A percentile compares a stretch with the other conserved stretches of the same genome.
Conservation (phyloP, 495 filamentous ascomycete genomes). For the Elaphomyces granulatus region DNA sequence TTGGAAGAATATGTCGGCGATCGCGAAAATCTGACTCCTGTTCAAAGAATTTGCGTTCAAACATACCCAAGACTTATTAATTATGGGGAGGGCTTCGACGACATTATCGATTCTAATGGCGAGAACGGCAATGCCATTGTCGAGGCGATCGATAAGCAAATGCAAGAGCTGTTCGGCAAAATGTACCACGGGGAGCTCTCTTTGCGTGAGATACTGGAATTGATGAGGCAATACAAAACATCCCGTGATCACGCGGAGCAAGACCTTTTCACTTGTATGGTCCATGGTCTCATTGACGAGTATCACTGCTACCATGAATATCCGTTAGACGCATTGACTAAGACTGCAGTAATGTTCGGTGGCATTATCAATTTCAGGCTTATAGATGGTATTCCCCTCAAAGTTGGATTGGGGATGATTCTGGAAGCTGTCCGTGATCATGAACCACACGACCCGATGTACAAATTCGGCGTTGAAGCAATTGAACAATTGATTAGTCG, state of each 20-base stretch:
- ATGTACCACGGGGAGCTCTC: constrained; percentile 87
- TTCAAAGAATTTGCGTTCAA: constrained; percentile 79
- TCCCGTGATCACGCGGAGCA: constrained; percentile 73
- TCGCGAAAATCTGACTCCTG: constrained; percentile 40
- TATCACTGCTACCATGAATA: constrained; percentile 92
- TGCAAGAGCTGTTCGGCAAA: constrained; percentile 92
- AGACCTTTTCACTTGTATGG: constrained; percentile 96
- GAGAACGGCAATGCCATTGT: constrained; percentile 64
- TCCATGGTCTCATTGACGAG: constrained; percentile 94
- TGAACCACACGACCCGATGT: constrained; percentile 72
- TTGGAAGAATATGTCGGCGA: constrained; percentile 51
- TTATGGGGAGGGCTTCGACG: constrained; percentile 81
- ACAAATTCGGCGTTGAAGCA: constrained; percentile 95
- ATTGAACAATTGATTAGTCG: constrained; percentile 71
- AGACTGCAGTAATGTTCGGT: constrained; percentile 90
- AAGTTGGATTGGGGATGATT: constrained; percentile 90
- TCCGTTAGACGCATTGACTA: constrained; percentile 82
- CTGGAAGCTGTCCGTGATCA: constrained; percentile 83
- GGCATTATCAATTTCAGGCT: constrained; percentile 90
- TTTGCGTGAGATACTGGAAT: constrained; percentile 63
- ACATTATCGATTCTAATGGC: constrained; percentile 76
- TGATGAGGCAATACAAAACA: constrained; percentile 69
- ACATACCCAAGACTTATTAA: constrained; percentile 94
- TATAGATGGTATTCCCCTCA: constrained; percentile 75
- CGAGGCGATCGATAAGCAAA: constrained; percentile 63